A percentile compares a stretch with the other conserved stretches of the same genome.
Evolutionary conservation across 495 filamentous ascomycete genomes (phyloP).

Genomic region (Penicillium macrosclerotiorum): DNA sequence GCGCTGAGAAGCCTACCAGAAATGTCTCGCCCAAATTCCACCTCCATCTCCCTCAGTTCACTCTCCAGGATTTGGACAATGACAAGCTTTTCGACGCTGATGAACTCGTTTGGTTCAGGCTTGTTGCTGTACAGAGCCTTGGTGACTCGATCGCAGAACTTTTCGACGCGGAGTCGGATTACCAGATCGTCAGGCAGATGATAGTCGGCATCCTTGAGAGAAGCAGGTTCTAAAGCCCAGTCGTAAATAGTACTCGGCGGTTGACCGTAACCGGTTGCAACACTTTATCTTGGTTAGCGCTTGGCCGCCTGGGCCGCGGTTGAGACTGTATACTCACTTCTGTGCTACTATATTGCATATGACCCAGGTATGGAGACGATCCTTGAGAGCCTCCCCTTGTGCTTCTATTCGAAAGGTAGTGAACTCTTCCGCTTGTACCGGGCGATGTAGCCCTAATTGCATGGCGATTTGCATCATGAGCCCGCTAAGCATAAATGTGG

Average conservation of each 20-base stretch:
- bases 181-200: constrained; percentile 64
- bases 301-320: neutral
- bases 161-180: constrained; percentile 75
- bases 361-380: constrained; percentile 86
- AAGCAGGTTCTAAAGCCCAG: constrained; percentile 70
- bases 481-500: constrained; percentile 85
- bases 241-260: constrained; percentile 84
- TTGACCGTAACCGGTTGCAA: constrained; percentile 88
- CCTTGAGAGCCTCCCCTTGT: constrained; percentile 78
- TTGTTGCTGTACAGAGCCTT: constrained; percentile 82
- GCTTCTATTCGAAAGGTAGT: constrained; percentile 77
- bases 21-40: constrained; percentile 42
- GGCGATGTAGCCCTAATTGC: constrained; percentile 84
- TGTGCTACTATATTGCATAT: constrained; percentile 91
- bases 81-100: constrained; percentile 68
- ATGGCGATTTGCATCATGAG: constrained; percentile 95
- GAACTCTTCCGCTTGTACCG: constrained; percentile 89
- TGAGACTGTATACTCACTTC: constrained; percentile 41
- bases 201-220: constrained; percentile 62
- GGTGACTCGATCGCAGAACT: constrained; percentile 82
- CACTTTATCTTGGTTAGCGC: constrained; percentile 42
- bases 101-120: constrained; percentile 70
- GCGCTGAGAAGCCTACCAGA: constrained; percentile 59
- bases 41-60: constrained; percentile 54
- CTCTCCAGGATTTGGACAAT: constrained; percentile 56